These are phyloP conservation scores for Tuctoria greenei DNA, from an alignment of 176 grass and related monocot species.

Conservation along the genomic window DNA sequence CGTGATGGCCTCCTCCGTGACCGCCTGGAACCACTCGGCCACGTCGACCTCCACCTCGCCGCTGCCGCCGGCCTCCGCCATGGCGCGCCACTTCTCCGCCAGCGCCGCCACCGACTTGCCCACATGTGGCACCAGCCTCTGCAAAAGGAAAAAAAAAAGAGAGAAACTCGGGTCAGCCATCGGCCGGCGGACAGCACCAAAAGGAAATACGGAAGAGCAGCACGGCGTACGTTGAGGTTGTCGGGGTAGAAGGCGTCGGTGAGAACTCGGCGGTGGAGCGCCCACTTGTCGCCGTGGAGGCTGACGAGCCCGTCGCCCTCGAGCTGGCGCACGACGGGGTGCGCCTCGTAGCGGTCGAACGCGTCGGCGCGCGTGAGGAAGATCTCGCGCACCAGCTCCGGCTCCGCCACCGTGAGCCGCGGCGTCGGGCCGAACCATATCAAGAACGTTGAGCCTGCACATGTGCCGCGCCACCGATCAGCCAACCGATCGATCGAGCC, in stretches of 20 bases:
- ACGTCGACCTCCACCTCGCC: constrained; percentile 86
- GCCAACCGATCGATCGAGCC: not conserved
- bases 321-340: constrained; percentile 77
- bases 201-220: not conserved
- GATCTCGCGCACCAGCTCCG: constrained; percentile 79
- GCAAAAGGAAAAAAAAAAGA: not conserved
- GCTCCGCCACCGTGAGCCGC: constrained; percentile 66
- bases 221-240: constrained; percentile 70
- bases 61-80: constrained; percentile 27
- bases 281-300: constrained; percentile 79
- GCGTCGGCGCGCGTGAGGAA: constrained; percentile 60
- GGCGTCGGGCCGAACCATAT: constrained; percentile 93
- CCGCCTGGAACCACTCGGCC: constrained; percentile 76
- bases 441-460: constrained; percentile 66
- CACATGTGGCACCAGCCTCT: constrained; percentile 72
- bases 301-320: constrained; percentile 87
- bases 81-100: constrained; percentile 55
- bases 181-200: too few relatives aligned
- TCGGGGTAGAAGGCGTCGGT: constrained; percentile 63
- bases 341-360: constrained; percentile 88
- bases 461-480: not conserved
- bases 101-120: constrained; percentile 58
- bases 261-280: constrained; percentile 74
- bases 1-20: constrained; percentile 78
- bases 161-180: not conserved